Percentiles rank a stretch among this genome's conserved stretches.
Evolutionary conservation across 345 rosid species (phyloP).

Genomic region (Hypericum perforatum): DNA sequence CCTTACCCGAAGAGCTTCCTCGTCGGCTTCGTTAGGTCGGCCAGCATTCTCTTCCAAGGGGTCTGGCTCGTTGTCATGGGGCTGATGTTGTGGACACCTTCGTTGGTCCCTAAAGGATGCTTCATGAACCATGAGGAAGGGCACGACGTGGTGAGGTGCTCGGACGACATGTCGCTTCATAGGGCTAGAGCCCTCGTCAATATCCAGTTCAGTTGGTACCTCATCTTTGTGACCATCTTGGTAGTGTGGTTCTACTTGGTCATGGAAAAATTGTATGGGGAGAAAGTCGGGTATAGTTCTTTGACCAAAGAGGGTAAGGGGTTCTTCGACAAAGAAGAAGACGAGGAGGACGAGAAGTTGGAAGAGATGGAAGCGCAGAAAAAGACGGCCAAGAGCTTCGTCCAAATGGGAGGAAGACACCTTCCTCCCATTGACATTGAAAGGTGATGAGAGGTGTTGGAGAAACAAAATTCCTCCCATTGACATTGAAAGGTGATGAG

Average conservation of each 20-base stretch:
- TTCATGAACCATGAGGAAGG: conserved; percentile 54
- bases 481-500: too few species aligned
- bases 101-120: conserved; percentile 52
- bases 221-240: conserved; percentile 34
- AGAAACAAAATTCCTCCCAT: too few species aligned
- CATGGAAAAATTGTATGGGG: conserved; percentile 29
- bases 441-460: conserved; percentile 14
- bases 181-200: conserved; percentile 77
- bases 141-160: conserved; percentile 57
- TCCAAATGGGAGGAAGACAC: conserved; percentile 24
- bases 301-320: conserved; percentile 26
- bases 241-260: conserved; percentile 33
- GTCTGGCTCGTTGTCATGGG: conserved; percentile 71
- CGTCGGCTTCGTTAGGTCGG: conserved; percentile 56
- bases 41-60: conserved; percentile 63
- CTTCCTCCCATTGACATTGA: conserved; percentile 29
- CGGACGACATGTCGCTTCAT: conserved; percentile 33
- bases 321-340: conserved; percentile 12
- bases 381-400: conserved; percentile 18
- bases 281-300: conserved; percentile 29
- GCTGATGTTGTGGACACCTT: conserved; percentile 65
- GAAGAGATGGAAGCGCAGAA: conserved; percentile 19
- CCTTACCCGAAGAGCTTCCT: conserved; percentile 52
- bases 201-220: conserved; percentile 54
- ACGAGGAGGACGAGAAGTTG: conserved; percentile 37